phyloP scores from a whole-genome alignment of 805 yeast genomes.

The Saccharomycopsis amapae region DNA sequence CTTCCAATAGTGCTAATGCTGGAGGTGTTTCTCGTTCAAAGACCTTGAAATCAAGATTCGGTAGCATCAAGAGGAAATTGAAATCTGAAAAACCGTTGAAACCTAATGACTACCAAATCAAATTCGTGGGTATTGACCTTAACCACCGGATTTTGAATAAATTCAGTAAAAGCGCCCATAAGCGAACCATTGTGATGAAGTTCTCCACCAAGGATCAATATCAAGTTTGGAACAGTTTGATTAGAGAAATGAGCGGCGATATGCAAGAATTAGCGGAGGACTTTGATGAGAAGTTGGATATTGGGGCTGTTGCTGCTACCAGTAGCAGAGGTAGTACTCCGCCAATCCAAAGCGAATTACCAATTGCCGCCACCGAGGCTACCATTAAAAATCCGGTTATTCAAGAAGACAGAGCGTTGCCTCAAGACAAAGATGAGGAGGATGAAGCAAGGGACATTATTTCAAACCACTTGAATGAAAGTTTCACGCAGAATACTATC shows the following conservation, averaged over 20 bases:
- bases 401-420: not conserved
- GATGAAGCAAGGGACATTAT: conserved; percentile 6
- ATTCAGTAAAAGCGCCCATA: conserved; percentile 21
- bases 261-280: conserved; percentile 18
- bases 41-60: conserved; percentile 17
- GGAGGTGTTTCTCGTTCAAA: conserved; percentile 1
- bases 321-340: not conserved
- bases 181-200: conserved; percentile 19
- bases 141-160: conserved; percentile 18
- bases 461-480: conserved; percentile 11
- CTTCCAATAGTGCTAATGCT: not conserved
- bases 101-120: conserved; percentile 9
- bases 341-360: not conserved
- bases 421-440: not conserved
- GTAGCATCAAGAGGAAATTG: conserved; percentile 12
- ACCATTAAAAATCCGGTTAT: not conserved
- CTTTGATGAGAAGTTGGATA: conserved; percentile 7
- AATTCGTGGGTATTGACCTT: conserved; percentile 20
- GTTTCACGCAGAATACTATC: not conserved
- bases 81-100: not conserved
- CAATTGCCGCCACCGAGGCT: conserved; percentile 1
- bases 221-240: conserved; percentile 18
- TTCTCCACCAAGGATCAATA: conserved; percentile 16
- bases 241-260: conserved; percentile 20
- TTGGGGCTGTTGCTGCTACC: conserved; percentile 4